Evolutionary conservation across 2,329 filamentous ascomycete species (phyloP), one percentile per base, ranked within the genome.

Genomic region (Pseudogymnoascus sp.): DNA sequence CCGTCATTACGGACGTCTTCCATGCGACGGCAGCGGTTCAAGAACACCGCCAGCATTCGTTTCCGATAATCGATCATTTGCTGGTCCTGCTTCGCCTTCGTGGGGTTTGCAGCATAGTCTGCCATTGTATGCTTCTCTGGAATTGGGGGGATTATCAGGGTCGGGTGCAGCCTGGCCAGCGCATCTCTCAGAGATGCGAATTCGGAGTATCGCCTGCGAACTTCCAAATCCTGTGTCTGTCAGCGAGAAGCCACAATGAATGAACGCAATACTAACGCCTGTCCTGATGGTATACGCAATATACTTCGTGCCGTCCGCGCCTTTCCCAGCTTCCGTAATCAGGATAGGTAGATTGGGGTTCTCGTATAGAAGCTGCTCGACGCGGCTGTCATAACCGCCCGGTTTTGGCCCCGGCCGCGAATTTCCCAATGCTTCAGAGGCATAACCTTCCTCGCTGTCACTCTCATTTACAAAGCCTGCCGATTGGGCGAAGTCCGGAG

Each of bases 41-140:
- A 75, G 70, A 99, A 99, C 0, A 97, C 94, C 4, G 90, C 89
- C 62, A 99, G 76, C 94, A 99, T 99, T 70, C 94, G 90, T 79
- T 97, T 97, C 65, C 94, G 85, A 67, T 97, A 79, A 73, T 99
- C 94, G 67, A 99, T 99, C 53, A 97, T 99, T 65, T 93, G 90
- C 64, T 92, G 88, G 73, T 99, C 95, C 75, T 99, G 93, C 75
- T 97, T 99, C 16, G 95, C 95, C 71, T 93, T 97, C 38, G 94
- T 99, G 1, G 95, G 94, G 70, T 96, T 97, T 28, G 95, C 92
- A 14, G 94, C 94, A 73, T 99, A 99, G 75, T 99, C 94, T 65
- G 93, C 93, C 89, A 99, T 96, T 53, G 92, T 94, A 75, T 99
- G 94, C 76, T 99, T 99, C 77, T 99, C 95, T 21, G 94, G 94